Percentiles rank a stretch among this genome's conserved stretches.
phyloP scores from a whole-genome alignment of 371 early-diverging fungal genomes.

The Mortierella sp. region DNA sequence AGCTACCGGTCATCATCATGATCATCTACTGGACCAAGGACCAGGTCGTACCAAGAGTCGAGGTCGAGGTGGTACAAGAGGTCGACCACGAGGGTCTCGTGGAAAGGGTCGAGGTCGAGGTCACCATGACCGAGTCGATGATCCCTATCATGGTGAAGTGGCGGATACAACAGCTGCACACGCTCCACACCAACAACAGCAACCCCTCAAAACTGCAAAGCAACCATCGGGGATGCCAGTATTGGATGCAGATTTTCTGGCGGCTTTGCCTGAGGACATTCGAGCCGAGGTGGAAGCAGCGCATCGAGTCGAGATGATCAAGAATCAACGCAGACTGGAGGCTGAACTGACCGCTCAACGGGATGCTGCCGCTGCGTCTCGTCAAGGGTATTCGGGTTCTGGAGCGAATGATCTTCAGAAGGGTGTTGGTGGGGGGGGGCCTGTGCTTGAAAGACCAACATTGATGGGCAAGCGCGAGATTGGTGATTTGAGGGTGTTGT shows the following conservation, averaged over 20 bases:
- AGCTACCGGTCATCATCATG: neutral
- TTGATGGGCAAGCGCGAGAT: slow-evolving; percentile 36
- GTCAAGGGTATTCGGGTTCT: neutral
- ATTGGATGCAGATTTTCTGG: slow-evolving; percentile 39
- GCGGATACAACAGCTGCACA: neutral
- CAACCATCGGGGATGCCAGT: slow-evolving; percentile 1
- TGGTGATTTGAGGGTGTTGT: slow-evolving; percentile 29
- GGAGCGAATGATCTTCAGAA: neutral
- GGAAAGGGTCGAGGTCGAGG: slow-evolving; percentile 20
- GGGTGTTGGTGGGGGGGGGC: neutral
- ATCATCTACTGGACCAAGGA: neutral
- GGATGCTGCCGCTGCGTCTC: neutral
- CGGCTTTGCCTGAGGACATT: slow-evolving; percentile 44
- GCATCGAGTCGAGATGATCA: slow-evolving; percentile 26
- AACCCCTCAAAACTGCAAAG: neutral
- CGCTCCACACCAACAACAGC: too few relatives aligned
- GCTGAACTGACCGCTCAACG: neutral
- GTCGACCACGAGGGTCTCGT: slow-evolving; percentile 16
- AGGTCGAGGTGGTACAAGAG: slow-evolving; percentile 4
- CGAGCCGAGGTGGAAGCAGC: slow-evolving; percentile 39
- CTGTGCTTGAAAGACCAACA: slow-evolving; percentile 25
- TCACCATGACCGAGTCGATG: neutral
- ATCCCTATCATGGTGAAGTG: neutral
- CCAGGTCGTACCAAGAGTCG: slow-evolving; percentile 7
- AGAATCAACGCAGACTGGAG: slow-evolving; percentile 26